Percentiles rank a stretch among this genome's conserved stretches.
Evolutionary conservation across 768 basidiomycete genomes (phyloP).

Genomic region (Amylocystis lapponica): DNA sequence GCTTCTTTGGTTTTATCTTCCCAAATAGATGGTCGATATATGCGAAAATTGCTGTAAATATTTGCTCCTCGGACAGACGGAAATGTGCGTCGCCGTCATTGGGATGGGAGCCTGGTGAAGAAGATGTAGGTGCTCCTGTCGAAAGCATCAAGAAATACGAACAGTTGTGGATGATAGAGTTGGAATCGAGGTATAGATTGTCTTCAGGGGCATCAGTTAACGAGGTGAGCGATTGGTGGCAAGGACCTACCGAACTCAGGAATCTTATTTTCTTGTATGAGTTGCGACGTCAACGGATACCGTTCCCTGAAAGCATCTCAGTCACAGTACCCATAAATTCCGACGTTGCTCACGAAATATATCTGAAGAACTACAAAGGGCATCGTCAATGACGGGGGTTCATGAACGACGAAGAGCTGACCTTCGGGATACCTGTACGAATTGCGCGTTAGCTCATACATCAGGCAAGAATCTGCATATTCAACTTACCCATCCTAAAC

Average conservation of each 20-base stretch:
- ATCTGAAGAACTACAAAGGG: slow-evolving; percentile 80
- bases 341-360: slow-evolving; percentile 78
- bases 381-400: not conserved
- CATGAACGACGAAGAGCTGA: slow-evolving; percentile 14
- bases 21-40: slow-evolving; percentile 96
- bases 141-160: slow-evolving; percentile 1
- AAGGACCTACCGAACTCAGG: slow-evolving; percentile 82
- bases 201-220: slow-evolving; percentile 38
- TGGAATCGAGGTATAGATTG: slow-evolving; percentile 92
- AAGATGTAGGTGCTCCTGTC: not conserved
- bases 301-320: slow-evolving; percentile 61
- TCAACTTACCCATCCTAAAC: no score
- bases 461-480: no score
- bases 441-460: no score
- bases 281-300: slow-evolving; percentile 95
- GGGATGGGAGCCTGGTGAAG: slow-evolving; percentile 74
- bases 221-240: not conserved
- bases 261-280: slow-evolving; percentile 98
- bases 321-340: not conserved
- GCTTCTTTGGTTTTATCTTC: slow-evolving; percentile 95
- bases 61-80: slow-evolving; percentile 92
- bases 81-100: slow-evolving; percentile 96
- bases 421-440: slow-evolving; percentile 43
- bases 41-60: slow-evolving; percentile 93
- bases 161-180: slow-evolving; percentile 88